A percentile compares a stretch with the other conserved stretches of the same genome.
phyloP scores from a whole-genome alignment of 345 rosid genomes.

The Syzygium aqueum region DNA sequence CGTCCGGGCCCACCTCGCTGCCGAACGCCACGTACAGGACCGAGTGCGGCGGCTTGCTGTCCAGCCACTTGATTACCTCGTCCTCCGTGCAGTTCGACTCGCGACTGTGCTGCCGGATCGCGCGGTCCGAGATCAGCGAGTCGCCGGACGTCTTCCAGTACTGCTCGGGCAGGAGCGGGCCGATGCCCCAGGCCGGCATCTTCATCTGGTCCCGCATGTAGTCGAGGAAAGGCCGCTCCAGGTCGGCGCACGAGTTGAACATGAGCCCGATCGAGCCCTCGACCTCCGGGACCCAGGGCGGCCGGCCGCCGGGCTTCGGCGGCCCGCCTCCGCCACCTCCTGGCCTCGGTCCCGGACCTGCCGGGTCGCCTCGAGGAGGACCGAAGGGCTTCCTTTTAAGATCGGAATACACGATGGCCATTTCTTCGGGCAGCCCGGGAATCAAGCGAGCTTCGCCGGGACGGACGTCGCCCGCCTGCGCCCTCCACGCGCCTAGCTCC shows the following conservation, averaged over 20 bases:
- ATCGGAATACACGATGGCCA: conserved; percentile 16
- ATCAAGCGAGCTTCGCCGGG: conserved; percentile 19
- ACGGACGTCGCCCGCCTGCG: not conserved
- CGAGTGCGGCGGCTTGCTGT: conserved; percentile 5
- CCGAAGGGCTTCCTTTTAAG: conserved; percentile 6
- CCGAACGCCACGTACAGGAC: conserved; percentile 15
- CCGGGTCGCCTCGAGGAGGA: not conserved
- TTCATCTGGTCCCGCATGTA: conserved; percentile 8
- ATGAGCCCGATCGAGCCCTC: conserved; percentile 12
- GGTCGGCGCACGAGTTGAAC: conserved; percentile 29
- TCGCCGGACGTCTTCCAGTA: conserved; percentile 10
- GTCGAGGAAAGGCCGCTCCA: conserved; percentile 19
- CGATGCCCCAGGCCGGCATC: conserved; percentile 32
- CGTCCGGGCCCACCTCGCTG: conserved; percentile 7
- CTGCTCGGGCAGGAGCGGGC: conserved; percentile 26
- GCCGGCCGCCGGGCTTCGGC: conserved; percentile 19
- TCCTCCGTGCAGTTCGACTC: conserved; percentile 1
- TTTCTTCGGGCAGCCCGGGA: conserved; percentile 21
- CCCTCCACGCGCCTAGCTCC: conserved; percentile 18
- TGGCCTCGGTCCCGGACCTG: not conserved
- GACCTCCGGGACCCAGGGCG: conserved; percentile 19
- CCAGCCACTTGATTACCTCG: conserved; percentile 8
- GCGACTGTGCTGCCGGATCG: not conserved
- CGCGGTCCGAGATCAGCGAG: conserved; percentile 15
- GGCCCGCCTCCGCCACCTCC: conserved; percentile 4